Conservation (phyloP, 2,329 filamentous ascomycete genomes). For the Neofusicoccum cordaticola region DNA sequence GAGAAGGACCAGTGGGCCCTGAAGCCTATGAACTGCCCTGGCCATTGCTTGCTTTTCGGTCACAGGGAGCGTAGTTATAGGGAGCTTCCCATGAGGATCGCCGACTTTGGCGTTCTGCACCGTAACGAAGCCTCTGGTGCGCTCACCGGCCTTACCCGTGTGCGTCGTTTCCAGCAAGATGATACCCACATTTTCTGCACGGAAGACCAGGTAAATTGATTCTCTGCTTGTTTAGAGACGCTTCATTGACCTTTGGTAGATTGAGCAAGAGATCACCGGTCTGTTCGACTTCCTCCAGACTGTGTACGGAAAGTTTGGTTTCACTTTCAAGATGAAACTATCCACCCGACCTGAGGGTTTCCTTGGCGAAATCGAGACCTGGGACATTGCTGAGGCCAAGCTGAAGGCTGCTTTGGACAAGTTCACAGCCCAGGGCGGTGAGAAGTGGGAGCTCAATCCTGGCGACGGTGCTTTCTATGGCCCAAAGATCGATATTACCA, state of each 20-base stretch:
- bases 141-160: slow-evolving; percentile 76
- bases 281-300: slow-evolving; percentile 83
- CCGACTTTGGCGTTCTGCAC: slow-evolving; percentile 84
- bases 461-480: slow-evolving; percentile 98
- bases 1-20: slow-evolving; percentile 84
- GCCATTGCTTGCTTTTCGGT: slow-evolving; percentile 81
- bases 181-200: slow-evolving; percentile 90
- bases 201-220: slow-evolving; percentile 60
- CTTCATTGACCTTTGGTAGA: slow-evolving; percentile 36
- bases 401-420: slow-evolving; percentile 73
- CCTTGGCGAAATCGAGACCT: slow-evolving; percentile 81
- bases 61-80: slow-evolving; percentile 71
- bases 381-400: slow-evolving; percentile 82
- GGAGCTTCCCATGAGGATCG: slow-evolving; percentile 78
- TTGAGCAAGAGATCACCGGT: slow-evolving; percentile 70
- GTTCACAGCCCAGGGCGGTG: slow-evolving; percentile 53
- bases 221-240: neutral
- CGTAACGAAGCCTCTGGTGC: slow-evolving; percentile 82
- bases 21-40: slow-evolving; percentile 96
- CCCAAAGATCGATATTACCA: slow-evolving; percentile 96
- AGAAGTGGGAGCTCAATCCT: slow-evolving; percentile 84
- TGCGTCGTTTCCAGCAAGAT: slow-evolving; percentile 85
- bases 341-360: slow-evolving; percentile 88
- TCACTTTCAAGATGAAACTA: slow-evolving; percentile 90
- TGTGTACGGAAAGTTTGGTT: slow-evolving; percentile 79